Evolutionary conservation across 2,329 filamentous ascomycete genomes (phyloP).

Genomic region (Pezicula carpinea): DNA sequence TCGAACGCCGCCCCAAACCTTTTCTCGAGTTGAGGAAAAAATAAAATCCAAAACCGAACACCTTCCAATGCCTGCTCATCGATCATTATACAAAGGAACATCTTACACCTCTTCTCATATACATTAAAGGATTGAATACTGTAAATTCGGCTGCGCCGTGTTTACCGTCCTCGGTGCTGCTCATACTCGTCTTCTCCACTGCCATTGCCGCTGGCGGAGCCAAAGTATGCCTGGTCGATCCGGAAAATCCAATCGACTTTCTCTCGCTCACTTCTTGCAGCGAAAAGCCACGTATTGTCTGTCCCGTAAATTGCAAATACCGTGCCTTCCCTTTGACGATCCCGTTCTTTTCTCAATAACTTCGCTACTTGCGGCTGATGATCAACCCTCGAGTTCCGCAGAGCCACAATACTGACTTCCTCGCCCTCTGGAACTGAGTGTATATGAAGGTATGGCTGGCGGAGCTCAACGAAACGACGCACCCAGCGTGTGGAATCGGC

Average conservation of each 20-base stretch:
- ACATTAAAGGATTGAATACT: too few species aligned
- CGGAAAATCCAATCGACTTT: constrained; percentile 97
- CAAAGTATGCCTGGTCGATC: constrained; percentile 65
- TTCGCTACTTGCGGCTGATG: constrained; percentile 83
- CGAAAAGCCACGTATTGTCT: constrained; percentile 93
- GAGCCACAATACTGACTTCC: constrained; percentile 82
- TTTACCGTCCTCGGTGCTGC: too few species aligned
- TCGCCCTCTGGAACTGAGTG: constrained; percentile 83
- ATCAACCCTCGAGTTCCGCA: constrained; percentile 87
- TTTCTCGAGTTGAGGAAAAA: too few species aligned
- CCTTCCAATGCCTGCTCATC: too few species aligned
- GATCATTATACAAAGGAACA: too few species aligned
- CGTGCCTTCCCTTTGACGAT: constrained; percentile 25
- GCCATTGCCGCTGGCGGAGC: constrained; percentile 12
- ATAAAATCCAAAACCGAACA: too few species aligned
- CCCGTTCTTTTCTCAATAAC: constrained; percentile 47
- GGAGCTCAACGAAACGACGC: constrained; percentile 86
- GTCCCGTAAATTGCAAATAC: constrained; percentile 94
- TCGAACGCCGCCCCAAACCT: too few species aligned
- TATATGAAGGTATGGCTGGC: constrained; percentile 86
- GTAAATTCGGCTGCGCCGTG: too few species aligned
- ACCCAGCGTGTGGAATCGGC: constrained; percentile 81
- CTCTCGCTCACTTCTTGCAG: constrained; percentile 80
- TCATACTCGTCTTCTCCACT: constrained; percentile 11
- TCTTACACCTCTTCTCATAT: too few species aligned